Conservation (phyloP, 768 basidiomycete species). For the Auricularia cornea region DNA sequence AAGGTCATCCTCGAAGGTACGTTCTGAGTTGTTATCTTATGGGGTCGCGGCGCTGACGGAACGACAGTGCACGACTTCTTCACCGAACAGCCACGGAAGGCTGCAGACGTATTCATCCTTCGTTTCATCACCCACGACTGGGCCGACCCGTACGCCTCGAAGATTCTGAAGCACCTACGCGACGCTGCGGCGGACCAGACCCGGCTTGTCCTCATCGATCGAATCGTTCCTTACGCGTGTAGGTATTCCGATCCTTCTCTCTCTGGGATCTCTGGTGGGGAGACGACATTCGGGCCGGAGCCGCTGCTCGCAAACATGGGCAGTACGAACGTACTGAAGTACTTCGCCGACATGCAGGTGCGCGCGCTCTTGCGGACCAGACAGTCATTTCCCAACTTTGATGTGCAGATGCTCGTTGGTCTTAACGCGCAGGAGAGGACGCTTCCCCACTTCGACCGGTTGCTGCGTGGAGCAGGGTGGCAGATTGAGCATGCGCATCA, state of each 20-base stretch:
- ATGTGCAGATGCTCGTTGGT: conserved; percentile 4
- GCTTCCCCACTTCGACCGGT: neutral
- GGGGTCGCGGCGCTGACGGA: no score
- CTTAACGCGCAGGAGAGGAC: conserved; percentile 5
- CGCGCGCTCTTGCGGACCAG: neutral
- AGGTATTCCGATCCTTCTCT: neutral
- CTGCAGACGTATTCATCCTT: conserved; percentile 10
- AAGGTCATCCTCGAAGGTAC: conserved; percentile 6
- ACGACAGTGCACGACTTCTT: conserved; percentile 1
- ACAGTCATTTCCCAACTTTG: no score
- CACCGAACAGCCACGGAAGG: neutral
- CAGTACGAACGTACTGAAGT: conserved; percentile 7
- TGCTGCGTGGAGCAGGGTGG: conserved; percentile 6
- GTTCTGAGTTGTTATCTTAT: conserved; percentile 11
- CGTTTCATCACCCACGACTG: conserved; percentile 13
- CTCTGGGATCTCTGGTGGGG: neutral
- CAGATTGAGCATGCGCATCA: neutral
- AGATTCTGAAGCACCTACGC: conserved; percentile 8
- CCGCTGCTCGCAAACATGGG: conserved; percentile 20
- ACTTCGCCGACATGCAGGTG: conserved; percentile 9
- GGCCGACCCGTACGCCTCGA: conserved; percentile 4
- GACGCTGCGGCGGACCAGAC: conserved; percentile 3
- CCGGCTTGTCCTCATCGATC: conserved; percentile 11
- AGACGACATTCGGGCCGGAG: conserved; percentile 4
- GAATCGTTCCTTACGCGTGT: conserved; percentile 6